Percentiles rank a stretch among this genome's conserved stretches.
phyloP scores from a whole-genome alignment of 2,329 filamentous ascomycete species.

The Beauveria pseudobassiana region DNA sequence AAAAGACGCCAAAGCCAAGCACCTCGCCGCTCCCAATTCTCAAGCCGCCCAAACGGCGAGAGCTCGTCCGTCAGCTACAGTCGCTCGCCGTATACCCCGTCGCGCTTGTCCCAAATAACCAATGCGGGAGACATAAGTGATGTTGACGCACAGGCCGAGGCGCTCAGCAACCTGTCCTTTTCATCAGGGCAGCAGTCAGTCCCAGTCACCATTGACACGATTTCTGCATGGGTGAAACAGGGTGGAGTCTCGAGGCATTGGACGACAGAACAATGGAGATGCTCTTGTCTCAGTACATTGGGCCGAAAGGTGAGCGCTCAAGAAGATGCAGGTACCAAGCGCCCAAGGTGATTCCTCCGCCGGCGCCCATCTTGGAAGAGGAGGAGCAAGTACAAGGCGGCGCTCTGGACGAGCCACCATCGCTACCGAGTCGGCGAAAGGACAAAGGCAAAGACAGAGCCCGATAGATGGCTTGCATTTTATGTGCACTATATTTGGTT shows the following conservation, averaged over 20 bases:
- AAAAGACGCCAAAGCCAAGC: not conserved
- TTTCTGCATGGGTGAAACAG: not conserved
- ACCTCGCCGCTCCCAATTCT: not conserved
- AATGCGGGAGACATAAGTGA: not conserved
- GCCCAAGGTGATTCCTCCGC: not conserved
- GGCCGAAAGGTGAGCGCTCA: not conserved
- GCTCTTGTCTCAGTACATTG: not conserved
- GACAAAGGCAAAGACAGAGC: not conserved
- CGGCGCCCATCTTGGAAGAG: slow-evolving; percentile 1
- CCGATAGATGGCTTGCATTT: not conserved
- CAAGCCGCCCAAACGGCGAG: not conserved
- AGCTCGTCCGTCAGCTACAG: not conserved
- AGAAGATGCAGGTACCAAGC: not conserved
- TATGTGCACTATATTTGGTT: too few species aligned
- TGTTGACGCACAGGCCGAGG: not conserved
- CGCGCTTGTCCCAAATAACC: slow-evolving; percentile 5
- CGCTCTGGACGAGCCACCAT: not conserved
- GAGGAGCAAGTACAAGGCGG: not conserved
- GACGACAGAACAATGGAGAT: not conserved
- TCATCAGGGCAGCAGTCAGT: not conserved
- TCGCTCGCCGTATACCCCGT: not conserved
- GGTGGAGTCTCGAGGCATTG: not conserved
- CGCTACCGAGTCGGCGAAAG: not conserved
- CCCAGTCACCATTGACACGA: not conserved
- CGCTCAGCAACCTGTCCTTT: not conserved